A percentile compares a stretch with the other conserved stretches of the same genome.
Evolutionary conservation across 2,329 filamentous ascomycete species (phyloP).

Genomic region (Sphaerulina vaccinii): DNA sequence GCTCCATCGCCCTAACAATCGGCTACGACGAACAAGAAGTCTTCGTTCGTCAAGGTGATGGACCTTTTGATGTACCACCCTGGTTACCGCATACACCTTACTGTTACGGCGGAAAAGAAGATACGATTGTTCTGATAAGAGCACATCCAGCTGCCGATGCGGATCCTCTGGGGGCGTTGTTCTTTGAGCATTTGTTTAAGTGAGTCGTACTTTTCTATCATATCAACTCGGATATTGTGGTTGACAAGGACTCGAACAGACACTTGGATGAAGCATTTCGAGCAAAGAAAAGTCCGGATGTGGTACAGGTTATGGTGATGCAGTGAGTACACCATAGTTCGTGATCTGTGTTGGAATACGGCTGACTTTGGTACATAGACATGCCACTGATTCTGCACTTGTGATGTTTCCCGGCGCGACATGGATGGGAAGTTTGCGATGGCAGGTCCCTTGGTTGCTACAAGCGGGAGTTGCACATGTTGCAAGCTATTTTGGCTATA

Average conservation of each 20-base stretch:
- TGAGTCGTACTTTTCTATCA: no score
- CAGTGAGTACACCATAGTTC: background rate
- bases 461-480: background rate
- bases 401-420: conserved; percentile 1
- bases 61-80: background rate
- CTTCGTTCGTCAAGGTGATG: background rate
- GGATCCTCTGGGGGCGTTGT: background rate
- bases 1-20: background rate
- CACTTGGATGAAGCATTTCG: conserved; percentile 6
- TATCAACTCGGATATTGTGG: no score
- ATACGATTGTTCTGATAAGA: conserved; percentile 5
- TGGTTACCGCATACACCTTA: conserved; percentile 3
- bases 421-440: conserved; percentile 1
- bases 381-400: conserved; percentile 8
- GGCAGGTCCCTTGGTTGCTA: conserved; percentile 2
- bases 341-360: background rate
- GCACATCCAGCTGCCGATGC: conserved; percentile 3
- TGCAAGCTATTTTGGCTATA: background rate
- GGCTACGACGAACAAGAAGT: background rate
- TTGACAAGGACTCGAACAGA: no score
- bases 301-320: conserved; percentile 5
- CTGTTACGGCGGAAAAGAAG: conserved; percentile 2
- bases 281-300: conserved; percentile 5
- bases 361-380: conserved; percentile 1
- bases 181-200: conserved; percentile 9